Percentiles rank a stretch among this genome's conserved stretches.
These are phyloP conservation scores for Cystoderma amianthinum DNA, from an alignment of 768 basidiomycete species.

Conservation along the genomic window DNA sequence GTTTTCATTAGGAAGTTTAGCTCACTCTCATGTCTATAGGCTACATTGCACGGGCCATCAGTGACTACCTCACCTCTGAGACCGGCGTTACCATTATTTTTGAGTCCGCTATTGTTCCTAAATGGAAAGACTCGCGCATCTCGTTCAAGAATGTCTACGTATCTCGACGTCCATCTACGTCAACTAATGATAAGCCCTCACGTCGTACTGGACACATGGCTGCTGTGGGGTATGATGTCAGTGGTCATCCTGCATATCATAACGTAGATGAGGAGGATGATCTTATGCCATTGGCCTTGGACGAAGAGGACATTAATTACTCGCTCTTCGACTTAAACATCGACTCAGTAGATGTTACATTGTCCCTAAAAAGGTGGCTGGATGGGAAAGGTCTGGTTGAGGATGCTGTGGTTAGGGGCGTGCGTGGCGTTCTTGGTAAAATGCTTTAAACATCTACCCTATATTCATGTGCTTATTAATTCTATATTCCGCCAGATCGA, in stretches of 20 bases:
- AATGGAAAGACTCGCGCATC: conserved; percentile 93
- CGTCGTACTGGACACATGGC: conserved; percentile 37
- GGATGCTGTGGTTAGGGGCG: conserved; percentile 89
- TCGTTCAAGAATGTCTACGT: conserved; percentile 97
- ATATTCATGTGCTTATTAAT: conserved; percentile 1
- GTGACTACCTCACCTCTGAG: conserved; percentile 88
- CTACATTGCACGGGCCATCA: conserved; percentile 81
- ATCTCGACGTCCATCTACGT: conserved; percentile 60
- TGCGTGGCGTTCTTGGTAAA: conserved; percentile 89
- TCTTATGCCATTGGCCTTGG: conserved; percentile 20
- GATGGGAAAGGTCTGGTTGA: conserved; percentile 92
- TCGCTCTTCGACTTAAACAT: conserved; percentile 92
- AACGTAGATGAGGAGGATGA: conserved; percentile 55
- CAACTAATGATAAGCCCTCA: conserved; percentile 10
- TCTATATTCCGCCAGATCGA: conserved; percentile 66
- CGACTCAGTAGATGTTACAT: conserved; percentile 91
- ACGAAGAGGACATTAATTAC: conserved; percentile 62
- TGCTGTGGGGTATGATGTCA: conserved; percentile 70
- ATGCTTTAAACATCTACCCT: not conserved
- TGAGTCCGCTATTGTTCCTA: conserved; percentile 96
- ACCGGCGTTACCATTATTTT: conserved; percentile 94
- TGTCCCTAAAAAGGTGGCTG: conserved; percentile 88
- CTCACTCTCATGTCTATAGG: conserved; percentile 32
- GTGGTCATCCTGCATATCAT: conserved; percentile 69
- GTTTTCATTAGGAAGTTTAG: not conserved